These are phyloP conservation scores for Pythium periplocum DNA, from an alignment of 352 stramenopile species.

Conservation along the genomic window DNA sequence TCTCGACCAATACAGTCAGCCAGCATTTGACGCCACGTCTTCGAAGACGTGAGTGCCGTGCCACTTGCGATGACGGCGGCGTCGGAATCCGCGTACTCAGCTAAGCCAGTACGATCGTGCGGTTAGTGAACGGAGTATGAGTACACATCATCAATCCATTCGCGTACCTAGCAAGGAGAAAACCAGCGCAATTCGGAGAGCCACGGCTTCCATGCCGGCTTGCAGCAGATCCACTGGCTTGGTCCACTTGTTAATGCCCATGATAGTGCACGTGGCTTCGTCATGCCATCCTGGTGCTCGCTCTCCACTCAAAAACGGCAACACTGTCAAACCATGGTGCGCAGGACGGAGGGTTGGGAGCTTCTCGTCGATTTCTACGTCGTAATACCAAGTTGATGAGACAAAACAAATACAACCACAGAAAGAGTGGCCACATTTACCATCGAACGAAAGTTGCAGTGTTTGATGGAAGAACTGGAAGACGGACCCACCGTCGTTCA, in stretches of 20 bases:
- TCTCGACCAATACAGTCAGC: constrained; percentile 73
- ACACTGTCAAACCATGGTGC: constrained; percentile 72
- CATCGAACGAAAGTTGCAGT: constrained; percentile 47
- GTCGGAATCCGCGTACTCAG: constrained; percentile 31
- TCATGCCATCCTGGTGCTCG: constrained; percentile 90
- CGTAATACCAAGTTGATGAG: constrained; percentile 1
- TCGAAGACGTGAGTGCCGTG: constrained; percentile 74
- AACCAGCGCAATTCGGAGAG: constrained; percentile 82
- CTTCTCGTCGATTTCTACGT: constrained; percentile 31
- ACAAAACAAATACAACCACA: not conserved
- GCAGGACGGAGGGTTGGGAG: constrained; percentile 31
- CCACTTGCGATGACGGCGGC: constrained; percentile 71
- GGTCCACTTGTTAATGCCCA: constrained; percentile 89
- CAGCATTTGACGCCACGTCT: constrained; percentile 84
- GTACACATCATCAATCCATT: too few species aligned
- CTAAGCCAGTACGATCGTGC: constrained; percentile 5
- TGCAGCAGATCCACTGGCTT: constrained; percentile 86
- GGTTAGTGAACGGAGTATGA: too few species aligned
- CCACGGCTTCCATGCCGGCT: constrained; percentile 88
- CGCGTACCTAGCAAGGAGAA: constrained; percentile 73
- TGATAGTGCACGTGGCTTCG: constrained; percentile 88
- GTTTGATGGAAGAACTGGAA: constrained; percentile 88
- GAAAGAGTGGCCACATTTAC: constrained; percentile 11
- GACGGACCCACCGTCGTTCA: constrained; percentile 96
- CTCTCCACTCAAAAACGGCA: constrained; percentile 93